phyloP scores from a whole-genome alignment of 306 rosid genomes.

The Citrullus colocynthis region DNA sequence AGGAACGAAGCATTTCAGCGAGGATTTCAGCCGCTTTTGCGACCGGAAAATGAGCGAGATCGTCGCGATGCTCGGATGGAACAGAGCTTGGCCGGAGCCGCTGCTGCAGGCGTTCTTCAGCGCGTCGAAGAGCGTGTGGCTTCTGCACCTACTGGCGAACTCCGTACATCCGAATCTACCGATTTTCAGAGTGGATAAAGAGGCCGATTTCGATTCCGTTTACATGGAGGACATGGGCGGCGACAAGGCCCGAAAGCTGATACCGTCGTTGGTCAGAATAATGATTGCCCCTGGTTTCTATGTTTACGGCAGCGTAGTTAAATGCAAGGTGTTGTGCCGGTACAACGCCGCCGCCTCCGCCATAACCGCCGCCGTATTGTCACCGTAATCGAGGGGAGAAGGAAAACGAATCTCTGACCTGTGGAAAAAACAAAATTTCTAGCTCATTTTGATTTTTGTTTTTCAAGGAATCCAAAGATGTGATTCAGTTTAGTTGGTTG shows the following conservation, averaged over 20 bases:
- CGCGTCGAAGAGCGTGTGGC: constrained; percentile 82
- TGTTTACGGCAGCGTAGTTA: constrained; percentile 65
- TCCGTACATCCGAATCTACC: constrained; percentile 71
- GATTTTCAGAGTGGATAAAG: constrained; percentile 60
- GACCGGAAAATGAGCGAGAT: constrained; percentile 95
- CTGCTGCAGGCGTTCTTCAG: constrained; percentile 81
- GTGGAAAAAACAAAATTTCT: not conserved
- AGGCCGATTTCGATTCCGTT: constrained; percentile 40
- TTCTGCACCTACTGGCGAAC: constrained; percentile 60
- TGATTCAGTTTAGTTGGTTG: not conserved
- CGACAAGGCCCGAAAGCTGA: constrained; percentile 42
- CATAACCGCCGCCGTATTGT: not conserved
- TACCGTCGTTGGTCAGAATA: constrained; percentile 51
- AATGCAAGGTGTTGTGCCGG: constrained; percentile 91
- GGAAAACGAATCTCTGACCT: not conserved
- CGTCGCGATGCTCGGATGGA: constrained; percentile 86
- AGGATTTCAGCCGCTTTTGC: constrained; percentile 81
- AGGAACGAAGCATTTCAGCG: constrained; percentile 89
- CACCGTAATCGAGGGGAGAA: not conserved
- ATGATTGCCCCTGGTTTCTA: constrained; percentile 96
- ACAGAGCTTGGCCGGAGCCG: constrained; percentile 90
- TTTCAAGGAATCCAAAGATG: not conserved
- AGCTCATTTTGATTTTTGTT: not conserved
- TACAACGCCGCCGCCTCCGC: constrained; percentile 23
- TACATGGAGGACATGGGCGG: constrained; percentile 95